Conservation (phyloP, 1,139 yeast species). For the Suhomyces kunorum region DNA sequence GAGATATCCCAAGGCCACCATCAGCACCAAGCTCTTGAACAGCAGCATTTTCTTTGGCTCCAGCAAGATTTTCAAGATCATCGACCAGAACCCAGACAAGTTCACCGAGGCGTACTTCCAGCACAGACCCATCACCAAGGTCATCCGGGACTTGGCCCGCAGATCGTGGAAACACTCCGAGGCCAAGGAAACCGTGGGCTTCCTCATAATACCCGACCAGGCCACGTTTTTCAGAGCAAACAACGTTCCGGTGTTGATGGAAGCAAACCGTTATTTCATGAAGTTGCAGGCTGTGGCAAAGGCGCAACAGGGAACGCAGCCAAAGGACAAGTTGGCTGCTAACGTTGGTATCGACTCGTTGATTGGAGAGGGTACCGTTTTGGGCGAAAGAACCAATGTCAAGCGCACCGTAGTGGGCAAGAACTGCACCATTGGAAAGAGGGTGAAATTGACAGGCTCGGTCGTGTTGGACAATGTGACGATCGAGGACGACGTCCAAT, state of each 20-base stretch:
- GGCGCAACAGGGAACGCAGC: constrained; percentile 34
- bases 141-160: constrained; percentile 84
- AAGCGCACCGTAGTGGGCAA: constrained; percentile 78
- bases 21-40: constrained; percentile 73
- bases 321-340: constrained; percentile 64
- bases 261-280: constrained; percentile 82
- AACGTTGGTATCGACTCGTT: constrained; percentile 86
- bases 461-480: constrained; percentile 69
- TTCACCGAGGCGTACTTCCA: constrained; percentile 42
- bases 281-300: constrained; percentile 43
- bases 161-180: constrained; percentile 84
- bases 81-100: constrained; percentile 33
- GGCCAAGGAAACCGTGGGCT: constrained; percentile 60
- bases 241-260: constrained; percentile 79
- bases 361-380: constrained; percentile 57
- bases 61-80: constrained; percentile 45
- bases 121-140: constrained; percentile 59
- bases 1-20: constrained; percentile 77
- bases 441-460: constrained; percentile 87
- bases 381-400: constrained; percentile 81
- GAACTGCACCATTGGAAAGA: constrained; percentile 76
- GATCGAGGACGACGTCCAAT: constrained; percentile 77
- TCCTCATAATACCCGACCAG: constrained; percentile 63
- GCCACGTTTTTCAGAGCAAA: constrained; percentile 75
- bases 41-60: constrained; percentile 83